These are phyloP conservation scores for Solanum corneliomulleri DNA, from an alignment of 257 asterid species.

Conservation along the genomic window DNA sequence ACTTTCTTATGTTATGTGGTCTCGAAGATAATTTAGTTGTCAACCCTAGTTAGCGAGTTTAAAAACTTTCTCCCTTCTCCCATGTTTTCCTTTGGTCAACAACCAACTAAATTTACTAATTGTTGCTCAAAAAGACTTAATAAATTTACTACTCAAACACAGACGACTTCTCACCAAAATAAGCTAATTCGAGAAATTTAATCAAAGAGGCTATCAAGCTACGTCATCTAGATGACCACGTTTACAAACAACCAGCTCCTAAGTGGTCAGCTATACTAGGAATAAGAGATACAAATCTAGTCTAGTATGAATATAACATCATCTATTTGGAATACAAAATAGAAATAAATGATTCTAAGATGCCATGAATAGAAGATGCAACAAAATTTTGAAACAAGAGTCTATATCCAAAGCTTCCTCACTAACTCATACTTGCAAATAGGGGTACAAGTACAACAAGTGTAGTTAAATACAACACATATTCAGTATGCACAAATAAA, in stretches of 20 bases:
- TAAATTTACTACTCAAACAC: background rate
- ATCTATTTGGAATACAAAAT: background rate
- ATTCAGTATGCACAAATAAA: background rate
- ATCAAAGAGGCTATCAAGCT: background rate
- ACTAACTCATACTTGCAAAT: background rate
- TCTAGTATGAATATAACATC: background rate
- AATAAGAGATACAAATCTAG: background rate
- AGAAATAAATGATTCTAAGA: background rate
- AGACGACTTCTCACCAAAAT: background rate
- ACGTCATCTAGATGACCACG: background rate
- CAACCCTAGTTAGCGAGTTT: no score
- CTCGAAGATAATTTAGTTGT: no score
- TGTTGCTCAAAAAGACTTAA: background rate
- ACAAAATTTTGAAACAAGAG: background rate
- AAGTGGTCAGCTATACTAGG: background rate
- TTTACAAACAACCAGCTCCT: background rate
- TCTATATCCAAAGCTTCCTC: background rate
- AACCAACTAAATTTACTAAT: background rate
- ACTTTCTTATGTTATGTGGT: no score
- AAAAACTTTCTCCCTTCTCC: no score
- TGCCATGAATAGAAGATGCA: background rate
- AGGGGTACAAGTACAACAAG: background rate
- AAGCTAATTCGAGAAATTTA: background rate
- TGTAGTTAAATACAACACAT: background rate
- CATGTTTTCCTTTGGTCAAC: no score